Evolutionary conservation across 352 stramenopile species (phyloP).

Genomic region (Pythium dissotocum): DNA sequence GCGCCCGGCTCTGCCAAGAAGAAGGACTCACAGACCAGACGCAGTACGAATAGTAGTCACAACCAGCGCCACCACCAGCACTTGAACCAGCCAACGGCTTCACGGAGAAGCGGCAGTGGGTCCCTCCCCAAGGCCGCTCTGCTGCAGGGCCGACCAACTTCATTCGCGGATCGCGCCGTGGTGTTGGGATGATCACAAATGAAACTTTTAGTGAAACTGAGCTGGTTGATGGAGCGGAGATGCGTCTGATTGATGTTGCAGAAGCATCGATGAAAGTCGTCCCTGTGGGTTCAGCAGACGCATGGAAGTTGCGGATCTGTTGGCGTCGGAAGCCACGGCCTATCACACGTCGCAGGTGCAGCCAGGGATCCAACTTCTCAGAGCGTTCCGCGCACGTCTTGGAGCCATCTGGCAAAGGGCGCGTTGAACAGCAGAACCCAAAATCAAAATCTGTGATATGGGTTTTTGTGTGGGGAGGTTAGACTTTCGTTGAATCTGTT

Average conservation of each 20-base stretch:
- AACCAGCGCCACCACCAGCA: background rate
- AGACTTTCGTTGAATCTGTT: background rate
- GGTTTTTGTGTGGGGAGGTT: background rate
- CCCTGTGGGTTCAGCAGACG: background rate
- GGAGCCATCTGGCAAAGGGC: background rate
- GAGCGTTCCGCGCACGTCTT: background rate
- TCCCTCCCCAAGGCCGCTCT: slow-evolving; percentile 20
- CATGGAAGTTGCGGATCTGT: background rate
- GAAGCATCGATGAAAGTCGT: background rate
- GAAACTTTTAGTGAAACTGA: background rate
- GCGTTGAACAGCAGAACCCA: background rate
- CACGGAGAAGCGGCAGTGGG: slow-evolving; percentile 2
- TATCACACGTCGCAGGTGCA: slow-evolving; percentile 2
- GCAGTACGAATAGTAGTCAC: background rate
- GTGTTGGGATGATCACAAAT: background rate
- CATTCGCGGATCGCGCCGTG: background rate
- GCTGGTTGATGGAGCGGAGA: background rate
- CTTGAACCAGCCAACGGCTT: too few relatives aligned
- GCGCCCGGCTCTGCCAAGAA: background rate
- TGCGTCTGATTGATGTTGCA: background rate
- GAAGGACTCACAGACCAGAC: background rate
- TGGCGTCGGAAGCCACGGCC: background rate
- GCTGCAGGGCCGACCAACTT: background rate
- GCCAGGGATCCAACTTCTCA: background rate
- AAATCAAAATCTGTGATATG: background rate